A percentile compares a stretch with the other conserved stretches of the same genome.
These are phyloP conservation scores for Rhynchosporium agropyri DNA, from an alignment of 2,329 filamentous ascomycete species.

Conservation along the genomic window DNA sequence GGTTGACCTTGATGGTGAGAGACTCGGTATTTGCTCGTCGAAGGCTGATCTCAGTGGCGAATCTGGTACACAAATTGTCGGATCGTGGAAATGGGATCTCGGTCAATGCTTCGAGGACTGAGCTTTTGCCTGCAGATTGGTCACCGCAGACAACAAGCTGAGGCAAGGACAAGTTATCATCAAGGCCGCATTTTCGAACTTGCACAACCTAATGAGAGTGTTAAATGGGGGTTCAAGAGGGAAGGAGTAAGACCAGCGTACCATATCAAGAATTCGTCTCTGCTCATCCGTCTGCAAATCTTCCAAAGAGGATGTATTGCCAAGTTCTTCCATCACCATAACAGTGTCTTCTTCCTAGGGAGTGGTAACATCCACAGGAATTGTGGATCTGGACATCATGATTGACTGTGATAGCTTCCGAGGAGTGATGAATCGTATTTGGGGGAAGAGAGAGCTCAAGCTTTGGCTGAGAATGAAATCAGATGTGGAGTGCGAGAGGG, in stretches of 20 bases:
- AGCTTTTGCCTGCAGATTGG: conserved; percentile 66
- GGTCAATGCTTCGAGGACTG: conserved; percentile 63
- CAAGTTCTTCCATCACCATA: not conserved
- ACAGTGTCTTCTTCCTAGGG: too few relatives aligned
- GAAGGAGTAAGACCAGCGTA: too few relatives aligned
- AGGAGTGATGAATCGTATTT: too few relatives aligned
- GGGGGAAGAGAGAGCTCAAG: too few relatives aligned
- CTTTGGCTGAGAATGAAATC: too few relatives aligned
- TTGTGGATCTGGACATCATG: too few relatives aligned
- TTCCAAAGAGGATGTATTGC: conserved; percentile 30
- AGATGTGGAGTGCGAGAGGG: too few relatives aligned
- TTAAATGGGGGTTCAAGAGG: too few relatives aligned
- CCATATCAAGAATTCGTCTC: conserved; percentile 57
- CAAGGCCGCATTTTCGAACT: conserved; percentile 55
- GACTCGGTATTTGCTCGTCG: conserved; percentile 45
- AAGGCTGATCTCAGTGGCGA: conserved; percentile 52
- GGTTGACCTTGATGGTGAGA: conserved; percentile 57
- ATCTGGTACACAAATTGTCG: conserved; percentile 63
- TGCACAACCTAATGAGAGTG: conserved; percentile 55
- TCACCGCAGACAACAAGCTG: conserved; percentile 68
- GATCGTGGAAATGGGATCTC: conserved; percentile 63
- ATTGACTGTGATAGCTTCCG: too few relatives aligned
- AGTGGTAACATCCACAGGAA: too few relatives aligned
- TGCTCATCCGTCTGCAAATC: conserved; percentile 52
- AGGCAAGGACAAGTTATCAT: conserved; percentile 55